phyloP scores from a whole-genome alignment of 2,329 filamentous ascomycete species.

The Ceratocystis huliohia region DNA sequence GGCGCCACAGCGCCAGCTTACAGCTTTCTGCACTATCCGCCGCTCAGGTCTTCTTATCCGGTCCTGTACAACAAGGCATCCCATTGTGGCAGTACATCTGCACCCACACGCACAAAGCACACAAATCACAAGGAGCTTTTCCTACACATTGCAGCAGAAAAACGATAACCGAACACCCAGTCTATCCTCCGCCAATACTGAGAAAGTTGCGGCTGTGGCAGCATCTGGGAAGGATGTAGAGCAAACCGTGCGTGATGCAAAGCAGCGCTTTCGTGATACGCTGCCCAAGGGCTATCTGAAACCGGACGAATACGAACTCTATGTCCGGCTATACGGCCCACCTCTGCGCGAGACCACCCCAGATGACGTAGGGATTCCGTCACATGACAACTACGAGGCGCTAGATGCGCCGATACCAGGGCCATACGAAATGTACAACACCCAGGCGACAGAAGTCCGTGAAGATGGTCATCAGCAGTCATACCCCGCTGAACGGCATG shows the following conservation, averaged over 20 bases:
- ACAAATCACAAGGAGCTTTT: neutral
- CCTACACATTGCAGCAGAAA: neutral
- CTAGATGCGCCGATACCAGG: conserved; percentile 21
- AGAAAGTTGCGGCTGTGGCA: neutral
- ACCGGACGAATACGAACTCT: conserved; percentile 58
- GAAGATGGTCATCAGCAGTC: conserved; percentile 11
- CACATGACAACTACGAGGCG: conserved; percentile 23
- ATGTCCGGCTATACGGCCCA: conserved; percentile 68
- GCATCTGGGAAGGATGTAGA: conserved; percentile 36
- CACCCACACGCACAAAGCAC: neutral
- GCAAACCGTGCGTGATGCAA: conserved; percentile 54
- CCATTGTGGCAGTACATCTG: neutral
- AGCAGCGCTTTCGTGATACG: conserved; percentile 62
- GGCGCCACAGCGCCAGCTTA: neutral
- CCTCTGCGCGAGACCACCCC: conserved; percentile 50
- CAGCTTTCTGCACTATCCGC: neutral
- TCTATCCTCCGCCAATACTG: neutral
- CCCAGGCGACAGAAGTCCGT: conserved; percentile 12
- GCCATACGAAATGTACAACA: conserved; percentile 10
- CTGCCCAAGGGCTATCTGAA: conserved; percentile 60
- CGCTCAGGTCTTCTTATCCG: neutral
- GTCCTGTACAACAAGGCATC: neutral
- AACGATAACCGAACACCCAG: neutral
- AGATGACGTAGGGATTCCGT: conserved; percentile 45
- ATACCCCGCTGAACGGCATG: conserved; percentile 15